These are phyloP conservation scores for Oehlia diaphana DNA, from an alignment of 192 early-diverging fungal species.

Conservation along the genomic window DNA sequence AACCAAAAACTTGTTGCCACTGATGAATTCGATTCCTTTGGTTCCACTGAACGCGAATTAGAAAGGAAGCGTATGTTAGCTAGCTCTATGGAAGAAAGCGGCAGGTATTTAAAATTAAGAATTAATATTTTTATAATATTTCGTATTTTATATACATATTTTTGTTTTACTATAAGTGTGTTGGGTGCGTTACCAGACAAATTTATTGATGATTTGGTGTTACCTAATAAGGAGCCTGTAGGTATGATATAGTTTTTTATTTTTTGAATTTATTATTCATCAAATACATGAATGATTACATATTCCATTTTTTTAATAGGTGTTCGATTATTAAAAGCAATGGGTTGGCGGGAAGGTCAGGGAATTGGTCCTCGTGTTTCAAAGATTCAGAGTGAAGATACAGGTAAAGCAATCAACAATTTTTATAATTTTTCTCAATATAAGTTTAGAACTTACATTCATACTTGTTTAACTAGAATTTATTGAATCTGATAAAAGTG, in stretches of 20 bases:
- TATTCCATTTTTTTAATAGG: slow-evolving; percentile 35
- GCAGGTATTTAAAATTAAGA: slow-evolving; percentile 37
- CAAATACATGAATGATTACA: neutral
- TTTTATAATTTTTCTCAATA: neutral
- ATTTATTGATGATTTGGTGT: slow-evolving; percentile 60
- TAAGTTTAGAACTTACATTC: neutral
- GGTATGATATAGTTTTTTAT: slow-evolving; percentile 29
- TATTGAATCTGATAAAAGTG: neutral
- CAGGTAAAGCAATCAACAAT: slow-evolving; percentile 13
- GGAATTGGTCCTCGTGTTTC: slow-evolving; percentile 74
- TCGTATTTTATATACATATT: neutral
- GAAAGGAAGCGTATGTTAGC: slow-evolving; percentile 47
- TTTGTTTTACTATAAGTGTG: slow-evolving; percentile 29
- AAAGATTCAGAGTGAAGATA: slow-evolving; percentile 34
- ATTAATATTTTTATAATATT: neutral
- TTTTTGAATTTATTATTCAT: neutral
- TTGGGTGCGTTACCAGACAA: slow-evolving; percentile 45
- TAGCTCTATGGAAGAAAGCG: slow-evolving; percentile 43
- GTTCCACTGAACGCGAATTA: slow-evolving; percentile 62
- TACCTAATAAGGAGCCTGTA: slow-evolving; percentile 61
- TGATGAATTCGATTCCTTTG: slow-evolving; percentile 69
- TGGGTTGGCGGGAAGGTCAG: slow-evolving; percentile 91
- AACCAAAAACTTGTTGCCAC: slow-evolving; percentile 55
- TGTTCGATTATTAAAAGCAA: slow-evolving; percentile 64
- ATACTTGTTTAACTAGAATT: neutral